Evolutionary conservation across 495 filamentous ascomycete species (phyloP).

Genomic region (Neurospora sp.): DNA sequence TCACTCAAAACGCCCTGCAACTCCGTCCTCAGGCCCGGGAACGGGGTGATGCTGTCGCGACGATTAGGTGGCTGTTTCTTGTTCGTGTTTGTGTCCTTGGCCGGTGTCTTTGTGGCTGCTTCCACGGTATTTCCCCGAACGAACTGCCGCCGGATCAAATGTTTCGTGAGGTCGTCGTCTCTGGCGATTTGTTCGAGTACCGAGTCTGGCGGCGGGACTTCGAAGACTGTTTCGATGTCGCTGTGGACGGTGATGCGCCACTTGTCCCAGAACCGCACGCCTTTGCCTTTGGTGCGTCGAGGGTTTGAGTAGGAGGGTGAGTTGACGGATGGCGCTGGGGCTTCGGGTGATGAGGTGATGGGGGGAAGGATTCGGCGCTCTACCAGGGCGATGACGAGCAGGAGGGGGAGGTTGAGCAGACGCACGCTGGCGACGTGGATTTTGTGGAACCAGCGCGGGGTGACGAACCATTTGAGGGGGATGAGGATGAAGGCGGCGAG

Average conservation of each 20-base stretch:
- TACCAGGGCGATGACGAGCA: conserved; percentile 47
- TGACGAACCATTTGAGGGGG: conserved; percentile 53
- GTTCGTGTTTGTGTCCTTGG: not conserved
- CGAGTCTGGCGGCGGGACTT: conserved; percentile 51
- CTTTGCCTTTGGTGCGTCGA: not conserved
- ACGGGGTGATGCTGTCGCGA: conserved; percentile 38
- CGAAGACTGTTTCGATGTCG: conserved; percentile 59
- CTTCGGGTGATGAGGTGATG: not conserved
- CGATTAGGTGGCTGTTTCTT: conserved; percentile 20
- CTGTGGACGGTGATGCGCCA: conserved; percentile 48
- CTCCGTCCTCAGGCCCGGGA: conserved; percentile 26
- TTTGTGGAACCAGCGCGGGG: conserved; percentile 67
- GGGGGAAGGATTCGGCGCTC: conserved; percentile 44
- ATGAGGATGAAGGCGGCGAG: conserved; percentile 52
- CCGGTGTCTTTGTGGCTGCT: not conserved
- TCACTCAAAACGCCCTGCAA: conserved; percentile 28
- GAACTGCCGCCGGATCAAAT: conserved; percentile 39
- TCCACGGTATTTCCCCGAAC: conserved; percentile 21
- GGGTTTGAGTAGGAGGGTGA: not conserved
- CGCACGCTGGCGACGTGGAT: conserved; percentile 58
- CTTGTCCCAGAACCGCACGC: conserved; percentile 29
- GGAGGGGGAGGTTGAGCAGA: conserved; percentile 52
- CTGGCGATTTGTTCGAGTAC: conserved; percentile 44
- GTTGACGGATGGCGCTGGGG: conserved; percentile 11
- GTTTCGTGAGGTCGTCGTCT: conserved; percentile 40